A percentile compares a stretch with the other conserved stretches of the same genome.
Conservation (phyloP, 2,329 filamentous ascomycete species). For the Hymenoscyphus fraxineus region DNA sequence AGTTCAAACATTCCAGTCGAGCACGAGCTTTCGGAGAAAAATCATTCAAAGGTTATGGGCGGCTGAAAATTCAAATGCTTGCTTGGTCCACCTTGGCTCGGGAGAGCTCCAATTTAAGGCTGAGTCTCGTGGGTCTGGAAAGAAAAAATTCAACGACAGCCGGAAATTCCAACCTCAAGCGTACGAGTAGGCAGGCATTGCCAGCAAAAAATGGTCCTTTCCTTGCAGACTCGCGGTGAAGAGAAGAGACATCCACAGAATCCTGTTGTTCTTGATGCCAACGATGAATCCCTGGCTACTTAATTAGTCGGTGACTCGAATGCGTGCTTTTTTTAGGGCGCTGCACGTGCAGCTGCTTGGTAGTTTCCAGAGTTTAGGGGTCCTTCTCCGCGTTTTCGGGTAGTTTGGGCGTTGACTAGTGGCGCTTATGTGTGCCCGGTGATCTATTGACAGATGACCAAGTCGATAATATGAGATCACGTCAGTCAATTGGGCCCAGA, state of each 20-base stretch:
- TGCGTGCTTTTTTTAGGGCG: background rate
- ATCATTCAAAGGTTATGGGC: background rate
- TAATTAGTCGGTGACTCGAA: background rate
- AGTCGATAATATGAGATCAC: background rate
- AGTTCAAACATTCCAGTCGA: background rate
- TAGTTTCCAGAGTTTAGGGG: background rate
- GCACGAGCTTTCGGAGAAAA: background rate
- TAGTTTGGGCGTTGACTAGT: background rate
- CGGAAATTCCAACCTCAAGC: background rate
- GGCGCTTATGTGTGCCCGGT: background rate
- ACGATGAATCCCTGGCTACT: background rate
- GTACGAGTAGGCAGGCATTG: background rate
- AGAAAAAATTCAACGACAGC: background rate
- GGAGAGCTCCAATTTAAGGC: conserved; percentile 3
- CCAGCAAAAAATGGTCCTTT: background rate
- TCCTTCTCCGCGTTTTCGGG: background rate
- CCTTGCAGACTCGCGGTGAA: conserved; percentile 8
- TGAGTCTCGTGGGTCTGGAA: background rate
- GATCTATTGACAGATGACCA: background rate
- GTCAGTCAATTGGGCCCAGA: conserved; percentile 1
- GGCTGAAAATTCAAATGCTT: background rate
- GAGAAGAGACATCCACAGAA: background rate
- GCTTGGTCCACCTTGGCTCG: background rate
- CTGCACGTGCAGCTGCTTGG: background rate
- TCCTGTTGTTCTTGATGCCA: background rate